Evolutionary conservation across 768 basidiomycete genomes (phyloP).

Genomic region (Neoboletus magnificus): DNA sequence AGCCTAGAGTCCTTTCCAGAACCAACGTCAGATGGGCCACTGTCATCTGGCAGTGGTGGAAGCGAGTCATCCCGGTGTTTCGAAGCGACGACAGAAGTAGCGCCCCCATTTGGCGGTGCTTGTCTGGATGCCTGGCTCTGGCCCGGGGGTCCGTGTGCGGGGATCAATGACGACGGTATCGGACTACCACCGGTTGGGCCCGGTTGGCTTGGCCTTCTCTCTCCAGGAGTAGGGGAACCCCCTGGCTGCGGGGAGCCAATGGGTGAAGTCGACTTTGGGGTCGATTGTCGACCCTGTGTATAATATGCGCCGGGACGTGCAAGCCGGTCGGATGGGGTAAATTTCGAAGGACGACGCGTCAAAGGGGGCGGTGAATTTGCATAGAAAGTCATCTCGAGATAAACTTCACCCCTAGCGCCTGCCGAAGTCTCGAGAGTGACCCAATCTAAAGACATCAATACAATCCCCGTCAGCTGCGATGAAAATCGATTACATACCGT

Average conservation of each 20-base stretch:
- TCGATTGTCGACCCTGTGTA: conserved; percentile 21
- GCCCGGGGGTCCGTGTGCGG: conserved; percentile 11
- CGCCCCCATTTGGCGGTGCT: conserved; percentile 3
- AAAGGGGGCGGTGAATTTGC: conserved; percentile 61
- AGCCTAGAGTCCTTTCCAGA: conserved; percentile 22
- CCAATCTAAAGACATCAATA: conserved; percentile 58
- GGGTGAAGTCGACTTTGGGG: conserved; percentile 10
- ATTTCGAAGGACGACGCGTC: conserved; percentile 50
- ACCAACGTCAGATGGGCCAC: conserved; percentile 19
- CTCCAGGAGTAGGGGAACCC: conserved; percentile 5
- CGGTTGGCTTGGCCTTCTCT: conserved; percentile 9
- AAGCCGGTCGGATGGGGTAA: conserved; percentile 49
- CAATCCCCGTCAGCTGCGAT: conserved; percentile 2
- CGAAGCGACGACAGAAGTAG: background rate
- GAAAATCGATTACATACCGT: conserved; percentile 57
- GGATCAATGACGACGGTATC: conserved; percentile 24
- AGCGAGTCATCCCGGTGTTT: conserved; percentile 33
- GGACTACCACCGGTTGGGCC: background rate
- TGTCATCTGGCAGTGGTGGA: conserved; percentile 40
- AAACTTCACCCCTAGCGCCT: conserved; percentile 77
- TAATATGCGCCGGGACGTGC: conserved; percentile 36
- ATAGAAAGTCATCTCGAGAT: conserved; percentile 92
- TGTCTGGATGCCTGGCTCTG: conserved; percentile 10
- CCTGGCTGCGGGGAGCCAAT: conserved; percentile 12
- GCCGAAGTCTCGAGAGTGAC: conserved; percentile 56